Conservation (phyloP, 805 yeast genomes). For the Candida maesae region DNA sequence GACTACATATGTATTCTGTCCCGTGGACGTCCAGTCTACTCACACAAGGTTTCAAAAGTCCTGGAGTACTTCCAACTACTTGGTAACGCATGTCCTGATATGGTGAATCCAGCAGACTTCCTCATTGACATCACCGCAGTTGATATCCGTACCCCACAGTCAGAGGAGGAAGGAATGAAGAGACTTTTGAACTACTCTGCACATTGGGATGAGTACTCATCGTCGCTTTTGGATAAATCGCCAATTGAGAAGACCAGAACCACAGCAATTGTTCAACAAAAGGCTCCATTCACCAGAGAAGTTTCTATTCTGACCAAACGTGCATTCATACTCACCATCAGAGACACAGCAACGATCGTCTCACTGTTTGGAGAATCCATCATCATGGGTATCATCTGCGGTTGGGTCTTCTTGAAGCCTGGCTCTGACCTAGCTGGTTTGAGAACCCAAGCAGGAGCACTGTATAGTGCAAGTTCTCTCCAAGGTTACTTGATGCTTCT, state of each 20-base stretch:
- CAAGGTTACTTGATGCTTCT: conserved; percentile 55
- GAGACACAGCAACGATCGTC: conserved; percentile 43
- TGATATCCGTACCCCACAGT: conserved; percentile 37
- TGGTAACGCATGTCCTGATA: conserved; percentile 39
- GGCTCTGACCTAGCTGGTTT: conserved; percentile 56
- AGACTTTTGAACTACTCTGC: conserved; percentile 31
- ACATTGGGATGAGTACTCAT: conserved; percentile 32
- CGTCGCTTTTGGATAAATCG: not conserved
- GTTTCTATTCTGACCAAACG: conserved; percentile 38
- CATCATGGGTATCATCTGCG: conserved; percentile 37
- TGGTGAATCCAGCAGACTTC: conserved; percentile 51
- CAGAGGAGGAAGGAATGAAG: conserved; percentile 31
- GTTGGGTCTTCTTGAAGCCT: conserved; percentile 77
- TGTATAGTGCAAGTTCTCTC: conserved; percentile 49
- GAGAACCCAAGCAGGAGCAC: conserved; percentile 49
- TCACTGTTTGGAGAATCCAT: conserved; percentile 20
- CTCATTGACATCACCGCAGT: conserved; percentile 46
- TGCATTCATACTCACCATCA: conserved; percentile 35
- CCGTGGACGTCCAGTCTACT: conserved; percentile 46
- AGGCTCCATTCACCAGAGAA: conserved; percentile 43
- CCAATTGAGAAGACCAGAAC: not conserved
- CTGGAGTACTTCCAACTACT: conserved; percentile 42
- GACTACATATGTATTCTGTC: conserved; percentile 69
- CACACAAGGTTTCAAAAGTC: conserved; percentile 41
- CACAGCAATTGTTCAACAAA: conserved; percentile 8